Evolutionary conservation across 768 basidiomycete genomes (phyloP), one percentile per base, ranked within the genome.

Genomic region (Auriscalpium vulgare): DNA sequence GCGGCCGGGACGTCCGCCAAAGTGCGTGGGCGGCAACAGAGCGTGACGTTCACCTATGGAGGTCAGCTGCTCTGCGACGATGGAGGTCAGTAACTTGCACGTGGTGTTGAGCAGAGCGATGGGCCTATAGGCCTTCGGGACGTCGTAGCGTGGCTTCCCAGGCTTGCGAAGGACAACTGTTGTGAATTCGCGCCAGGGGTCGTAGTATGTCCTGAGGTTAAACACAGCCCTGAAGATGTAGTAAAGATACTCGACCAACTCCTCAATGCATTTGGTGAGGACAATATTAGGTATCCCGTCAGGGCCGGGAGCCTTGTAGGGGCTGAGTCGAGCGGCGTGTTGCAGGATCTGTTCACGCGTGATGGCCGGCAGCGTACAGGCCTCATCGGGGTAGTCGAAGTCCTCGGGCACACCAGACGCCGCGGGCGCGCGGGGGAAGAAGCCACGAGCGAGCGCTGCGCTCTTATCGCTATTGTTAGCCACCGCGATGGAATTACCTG

Each of bases 251-350:
- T 65, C 66, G 0, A 69, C 52, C 0, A 74, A 56, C 0, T 63
- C 46, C 35, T 65, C 62, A 35, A 55, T 58, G 51, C 62, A 64
- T 13, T 68, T 21, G 10, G 50, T 69, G 37, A 75, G 63, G 0
- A 75, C 67, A 0, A 63, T 53, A 54, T 78, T 78, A 0, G 69
- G 62, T 13, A 71, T 62, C 0, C 59, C 56, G 21, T 67, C 60
- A 0, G 66, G 69, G 0, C 70, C 68, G 0, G 65, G 61, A 0
- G 72, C 74, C 55, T 75, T 76, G 66, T 68, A 69, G 0, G 70
- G 66, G 5, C 68, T 64, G 1, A 77, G 69, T 7, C 55, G 49
- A 0, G 36, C 11, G 0, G 74, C 67, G 0, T 66, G 65, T 0
- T 50, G 13, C 4, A 47, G n/a, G 4, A 78, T 60, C 29, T 73